Evolutionary conservation across 352 stramenopile genomes (phyloP).

Genomic region (Globisporangium cystogenes): DNA sequence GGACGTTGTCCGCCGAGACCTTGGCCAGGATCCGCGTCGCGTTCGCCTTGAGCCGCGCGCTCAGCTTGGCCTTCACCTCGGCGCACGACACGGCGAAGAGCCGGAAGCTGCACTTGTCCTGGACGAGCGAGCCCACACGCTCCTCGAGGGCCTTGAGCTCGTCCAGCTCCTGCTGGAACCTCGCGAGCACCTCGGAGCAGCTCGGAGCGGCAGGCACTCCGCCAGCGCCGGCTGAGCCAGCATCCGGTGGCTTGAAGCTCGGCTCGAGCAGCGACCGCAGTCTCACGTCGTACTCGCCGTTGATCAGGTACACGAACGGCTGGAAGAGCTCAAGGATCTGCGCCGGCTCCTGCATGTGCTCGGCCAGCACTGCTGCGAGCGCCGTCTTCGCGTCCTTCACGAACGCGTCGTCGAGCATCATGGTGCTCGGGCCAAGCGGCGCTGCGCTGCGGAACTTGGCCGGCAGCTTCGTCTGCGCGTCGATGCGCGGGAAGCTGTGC

Average conservation of each 20-base stretch:
- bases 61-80: constrained; percentile 86
- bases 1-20: constrained; percentile 81
- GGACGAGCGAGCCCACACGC: constrained; percentile 35
- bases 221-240: neutral
- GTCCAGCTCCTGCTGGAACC: constrained; percentile 47
- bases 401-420: constrained; percentile 72
- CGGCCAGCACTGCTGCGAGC: constrained; percentile 40
- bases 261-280: constrained; percentile 46
- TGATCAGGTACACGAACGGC: constrained; percentile 73
- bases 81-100: constrained; percentile 87
- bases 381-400: constrained; percentile 65
- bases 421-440: constrained; percentile 79
- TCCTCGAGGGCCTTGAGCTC: constrained; percentile 45
- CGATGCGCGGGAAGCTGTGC: constrained; percentile 87
- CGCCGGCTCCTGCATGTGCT: constrained; percentile 66
- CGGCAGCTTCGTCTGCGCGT: constrained; percentile 73
- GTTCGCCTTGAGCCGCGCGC: constrained; percentile 66
- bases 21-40: constrained; percentile 67
- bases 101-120: constrained; percentile 88
- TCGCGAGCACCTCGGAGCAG: constrained; percentile 38
- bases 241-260: neutral
- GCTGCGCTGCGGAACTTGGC: constrained; percentile 47
- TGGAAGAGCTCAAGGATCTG: constrained; percentile 68
- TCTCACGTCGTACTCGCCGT: constrained; percentile 67
- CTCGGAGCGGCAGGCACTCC: constrained; percentile 11